Evolutionary conservation across 129 eudicot genomes (phyloP), one percentile per base, ranked within the genome.

Genomic region (Logfia minima): DNA sequence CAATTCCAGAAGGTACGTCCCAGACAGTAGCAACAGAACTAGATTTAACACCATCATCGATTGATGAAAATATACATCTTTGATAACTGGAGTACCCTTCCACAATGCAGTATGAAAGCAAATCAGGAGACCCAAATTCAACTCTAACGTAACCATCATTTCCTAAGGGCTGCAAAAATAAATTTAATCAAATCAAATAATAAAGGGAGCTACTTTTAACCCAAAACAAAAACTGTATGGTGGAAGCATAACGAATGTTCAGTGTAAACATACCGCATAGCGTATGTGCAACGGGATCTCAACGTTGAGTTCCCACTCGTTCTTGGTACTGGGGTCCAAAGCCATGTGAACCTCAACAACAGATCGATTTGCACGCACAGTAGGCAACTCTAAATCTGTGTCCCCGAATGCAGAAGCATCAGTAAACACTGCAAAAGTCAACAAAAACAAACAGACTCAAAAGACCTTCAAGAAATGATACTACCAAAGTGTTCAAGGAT

Each of bases 361-460:
- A 1, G 98, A 87, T 29, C 83, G 89, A 51, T 91, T 87, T 70
- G 97, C 89, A 8, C 80, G 84, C 51, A 89, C 81, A 16, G 92
- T 83, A 58, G 99, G 99, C 83, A 85, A 75, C 80, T 95, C 99
- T 66, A 92, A 68, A 85, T 95, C 91, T 8, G 90, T 86, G 77
- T 92, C 97, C 70, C 99, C 96, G 75, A 95, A 91, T 0, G 79
- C 97, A 64, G 90, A 82, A 70, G 92, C 99, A 82, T 86, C 88
- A 14, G 29, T 71, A 70, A 87, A 91, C 66, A 82, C 99, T 95
- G 89, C 83, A 88, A 71, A 53, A 75, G 60, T 19, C 39, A 16
- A 53, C 3, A 10, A 68, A 68, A 43, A 43, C 39, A 67, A 41
- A 58, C 19, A 10, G n/a, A 24, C 11, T 68, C 17, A 35, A 68